Evolutionary conservation across 2,329 filamentous ascomycete genomes (phyloP), one percentile per base, ranked within the genome.

Genomic region (Penicillium sp.): DNA sequence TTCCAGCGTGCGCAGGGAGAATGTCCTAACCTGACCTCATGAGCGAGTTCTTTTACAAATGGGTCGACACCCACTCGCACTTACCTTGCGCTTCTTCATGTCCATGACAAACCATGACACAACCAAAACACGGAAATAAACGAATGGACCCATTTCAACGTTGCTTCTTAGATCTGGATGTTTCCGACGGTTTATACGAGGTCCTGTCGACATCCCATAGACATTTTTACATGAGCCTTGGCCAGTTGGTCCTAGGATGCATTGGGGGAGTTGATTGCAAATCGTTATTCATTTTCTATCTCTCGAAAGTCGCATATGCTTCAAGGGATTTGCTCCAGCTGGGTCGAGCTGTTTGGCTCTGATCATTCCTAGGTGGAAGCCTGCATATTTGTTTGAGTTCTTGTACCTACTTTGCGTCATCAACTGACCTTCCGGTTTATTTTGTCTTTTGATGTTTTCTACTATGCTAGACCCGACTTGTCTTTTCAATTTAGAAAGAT

Each of bases 1-100:
- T 93, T 93, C 75, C 77, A 81, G 63, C 83, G 89, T 58, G 89
- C 89, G 2, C 72, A 86, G 70, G 81, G 73, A 21, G 74, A 78
- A 61, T 78, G 75, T 42, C 74, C 72, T 11, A 69, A 69, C 42
- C 49, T 74, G 55, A 62, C 65, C 8, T 51, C 64, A 11, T 72
- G 61, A 68, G 10, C 19, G n/a, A 23, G 39, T 13, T 11, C 10
- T n/a, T 19, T 13, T 31, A 35, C 19, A 19, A 25, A 33, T 26
- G 13, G 35, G 19, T 48, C 31, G 49, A 50, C 49, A 45, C 16
- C 39, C 48, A 39, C 53, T 29, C 48, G 49, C 42, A 49, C 59
- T 57, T 50, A 39, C 54, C 21, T 48, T 50, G 23, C 23, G 47
- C 48, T 42, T 42, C 35, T 51, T 4, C 39, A 42, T 53, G 43